Base-by-base conservation (phyloP, 2,329 filamentous ascomycete species). In the Lojkania enalia region DNA sequence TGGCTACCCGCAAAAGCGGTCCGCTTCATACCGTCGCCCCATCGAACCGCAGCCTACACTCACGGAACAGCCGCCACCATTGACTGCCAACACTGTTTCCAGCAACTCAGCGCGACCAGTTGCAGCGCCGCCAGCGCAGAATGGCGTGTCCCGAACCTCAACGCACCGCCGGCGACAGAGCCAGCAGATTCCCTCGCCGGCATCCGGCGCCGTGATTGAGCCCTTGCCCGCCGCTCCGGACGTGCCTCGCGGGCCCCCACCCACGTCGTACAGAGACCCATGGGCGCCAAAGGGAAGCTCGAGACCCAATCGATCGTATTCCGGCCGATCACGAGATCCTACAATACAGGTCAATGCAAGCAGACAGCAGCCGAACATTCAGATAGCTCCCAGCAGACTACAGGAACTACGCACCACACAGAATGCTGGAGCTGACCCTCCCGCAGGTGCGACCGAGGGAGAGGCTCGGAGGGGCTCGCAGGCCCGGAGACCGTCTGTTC, bases 401-500 rank as follows among this genome's bases (percentile, higher is more conserved):
- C 59, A 61, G 32, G 63, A 65, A 39, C 50, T 67, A 36, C 62
- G 63, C 4, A 60, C 61, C 16, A 56, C 61, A 23, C 63, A 63
- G 19, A 64, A 64, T 46, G 57, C 58, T 2, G 61, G 63, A 2
- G 47, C 54, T 7, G 62, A 66, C 35, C 60, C 62, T 2, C 48
- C 64, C 4, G 57, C 63, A 5, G 61, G 59, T 5, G 48, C 60
- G 23, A 39, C 61, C 13, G 63, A 65, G 21, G 41, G 36, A 2
- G n/a, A 36, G 11, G 32, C 35, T 13, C 53, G 57, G 29, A 54
- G 55, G 18, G 44, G 44, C 32, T 55, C 57, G 11, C 54, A 58
- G 45, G 39, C 20, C 5, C 64, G 62, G 25, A 59, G 51, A 61
- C 75, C 78, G 43, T 82, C 88, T 71, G 88, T 92, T 61, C 80